Base-by-base conservation (phyloP, 108 stramenopile genomes). In the Halocafeteria seosinensis region DNA sequence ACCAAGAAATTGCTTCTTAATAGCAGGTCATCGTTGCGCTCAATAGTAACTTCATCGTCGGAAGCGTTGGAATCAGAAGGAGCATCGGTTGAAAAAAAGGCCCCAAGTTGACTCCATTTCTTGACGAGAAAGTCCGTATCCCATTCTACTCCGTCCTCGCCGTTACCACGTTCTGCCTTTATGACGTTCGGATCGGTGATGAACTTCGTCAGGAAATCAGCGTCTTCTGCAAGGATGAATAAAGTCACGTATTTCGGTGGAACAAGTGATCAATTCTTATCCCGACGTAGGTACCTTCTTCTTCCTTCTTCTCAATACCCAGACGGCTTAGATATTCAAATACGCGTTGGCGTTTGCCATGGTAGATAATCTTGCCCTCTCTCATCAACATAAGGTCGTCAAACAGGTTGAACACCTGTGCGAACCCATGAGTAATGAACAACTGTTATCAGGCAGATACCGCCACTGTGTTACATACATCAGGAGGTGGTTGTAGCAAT, bases 401-500 rank as follows among this genome's bases (percentile, higher is more conserved):
- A 69, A 93, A 93, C 32, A 90, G 72, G 32, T 83, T 82, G 37
- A 85, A 82, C 26, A 87, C 85, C 73, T n/a, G n/a, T n/a, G n/a
- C n/a, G n/a, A n/a, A n/a, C n/a, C n/a, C n/a, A n/a, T n/a, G n/a
- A n/a, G n/a, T n/a, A n/a, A n/a, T n/a, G n/a, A n/a, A n/a, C n/a
- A n/a, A n/a, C n/a, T n/a, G n/a, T n/a, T n/a, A n/a, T n/a, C n/a
- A n/a, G n/a, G n/a, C n/a, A n/a, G n/a, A n/a, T n/a, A n/a, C n/a
- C n/a, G n/a, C n/a, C n/a, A n/a, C n/a, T n/a, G n/a, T n/a, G n/a
- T n/a, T n/a, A n/a, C n/a, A n/a, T n/a, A n/a, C n/a, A n/a, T 91
- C 91, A 0, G 91, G 91, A 0, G 86, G 83, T n/a, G 90, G 88
- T 62, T 90, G 89, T 4, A 89, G 77, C 34, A 92, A 81, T 1